Percentiles rank a stretch among this genome's conserved stretches.
Conservation (phyloP, 371 early-diverging fungal genomes). For the Mucor mucedo region DNA sequence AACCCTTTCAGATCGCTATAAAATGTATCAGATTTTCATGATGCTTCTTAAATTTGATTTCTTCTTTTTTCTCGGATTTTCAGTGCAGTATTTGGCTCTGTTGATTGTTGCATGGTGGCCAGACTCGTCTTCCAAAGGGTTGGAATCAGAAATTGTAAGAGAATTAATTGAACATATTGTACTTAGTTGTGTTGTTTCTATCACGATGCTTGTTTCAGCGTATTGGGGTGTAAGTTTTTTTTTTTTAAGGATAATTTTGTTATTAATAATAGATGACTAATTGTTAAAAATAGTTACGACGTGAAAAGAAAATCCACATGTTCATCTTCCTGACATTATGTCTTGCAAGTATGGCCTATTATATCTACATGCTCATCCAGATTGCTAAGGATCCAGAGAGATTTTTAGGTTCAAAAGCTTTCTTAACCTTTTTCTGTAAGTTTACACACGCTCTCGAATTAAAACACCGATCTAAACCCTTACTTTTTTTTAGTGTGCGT, state of each 20-base stretch:
- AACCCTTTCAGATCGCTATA: slow-evolving; percentile 65
- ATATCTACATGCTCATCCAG: slow-evolving; percentile 73
- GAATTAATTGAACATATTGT: slow-evolving; percentile 70
- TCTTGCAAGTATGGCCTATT: slow-evolving; percentile 66
- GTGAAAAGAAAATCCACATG: slow-evolving; percentile 65
- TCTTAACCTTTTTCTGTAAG: slow-evolving; percentile 74
- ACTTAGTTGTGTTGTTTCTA: slow-evolving; percentile 73
- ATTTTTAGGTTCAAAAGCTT: slow-evolving; percentile 61
- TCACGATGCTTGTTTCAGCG: slow-evolving; percentile 73
- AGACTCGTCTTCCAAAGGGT: slow-evolving; percentile 49
- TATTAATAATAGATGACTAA: slow-evolving; percentile 26
- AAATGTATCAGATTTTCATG: slow-evolving; percentile 86
- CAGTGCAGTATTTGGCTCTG: slow-evolving; percentile 82
- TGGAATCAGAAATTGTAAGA: slow-evolving; percentile 54
- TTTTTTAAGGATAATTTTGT: slow-evolving; percentile 25
- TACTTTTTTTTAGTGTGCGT: slow-evolving; percentile 27
- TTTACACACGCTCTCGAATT: not conserved
- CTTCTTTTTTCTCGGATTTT: slow-evolving; percentile 87
- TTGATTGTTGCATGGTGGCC: slow-evolving; percentile 66
- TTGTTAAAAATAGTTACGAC: slow-evolving; percentile 23
- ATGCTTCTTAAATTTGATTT: slow-evolving; percentile 88
- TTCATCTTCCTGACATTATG: slow-evolving; percentile 61
- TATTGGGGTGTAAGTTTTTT: slow-evolving; percentile 70
- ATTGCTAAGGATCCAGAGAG: slow-evolving; percentile 61
- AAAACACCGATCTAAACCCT: slow-evolving; percentile 2